These are phyloP conservation scores for Trichoderma sp. DNA, from an alignment of 2,329 filamentous ascomycete genomes.

Conservation along the genomic window DNA sequence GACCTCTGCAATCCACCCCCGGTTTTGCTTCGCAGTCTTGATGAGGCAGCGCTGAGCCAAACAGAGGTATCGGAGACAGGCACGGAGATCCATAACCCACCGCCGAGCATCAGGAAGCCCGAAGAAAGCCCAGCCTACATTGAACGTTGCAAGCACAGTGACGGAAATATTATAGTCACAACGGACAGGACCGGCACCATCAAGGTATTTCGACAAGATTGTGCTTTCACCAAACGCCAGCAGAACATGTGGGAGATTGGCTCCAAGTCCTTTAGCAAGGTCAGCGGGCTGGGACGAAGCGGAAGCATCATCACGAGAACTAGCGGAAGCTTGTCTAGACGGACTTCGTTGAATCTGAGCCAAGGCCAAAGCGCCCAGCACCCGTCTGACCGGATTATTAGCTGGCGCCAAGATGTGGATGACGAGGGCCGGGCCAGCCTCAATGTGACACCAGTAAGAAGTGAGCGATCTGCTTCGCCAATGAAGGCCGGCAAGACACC, in stretches of 20 bases:
- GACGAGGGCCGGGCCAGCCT: slow-evolving; percentile 42
- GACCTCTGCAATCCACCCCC: slow-evolving; percentile 95
- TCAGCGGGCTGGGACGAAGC: slow-evolving; percentile 61
- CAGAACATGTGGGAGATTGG: slow-evolving; percentile 76
- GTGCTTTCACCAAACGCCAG: slow-evolving; percentile 76
- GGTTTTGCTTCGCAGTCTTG: slow-evolving; percentile 74
- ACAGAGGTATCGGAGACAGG: slow-evolving; percentile 42
- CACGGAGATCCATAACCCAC: slow-evolving; percentile 32
- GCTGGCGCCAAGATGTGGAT: slow-evolving; percentile 75
- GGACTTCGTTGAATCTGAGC: slow-evolving; percentile 54
- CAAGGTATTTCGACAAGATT: slow-evolving; percentile 95
- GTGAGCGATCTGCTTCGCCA: slow-evolving; percentile 59
- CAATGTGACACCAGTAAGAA: slow-evolving; percentile 46
- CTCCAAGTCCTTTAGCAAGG: slow-evolving; percentile 72
- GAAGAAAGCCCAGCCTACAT: slow-evolving; percentile 77
- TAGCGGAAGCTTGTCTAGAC: slow-evolving; percentile 54
- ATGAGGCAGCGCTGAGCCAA: slow-evolving; percentile 57
- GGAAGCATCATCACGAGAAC: slow-evolving; percentile 58
- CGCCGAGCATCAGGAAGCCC: slow-evolving; percentile 46
- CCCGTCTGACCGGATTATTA: slow-evolving; percentile 75
- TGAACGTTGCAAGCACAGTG: slow-evolving; percentile 71
- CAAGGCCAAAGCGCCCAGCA: slow-evolving; percentile 35
- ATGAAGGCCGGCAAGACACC: slow-evolving; percentile 46
- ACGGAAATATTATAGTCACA: slow-evolving; percentile 89
- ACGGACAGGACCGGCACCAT: slow-evolving; percentile 86